Percentiles rank a stretch among this genome's conserved stretches.
Evolutionary conservation across 345 rosid genomes (phyloP).

Genomic region (Citrus cavaleriei): DNA sequence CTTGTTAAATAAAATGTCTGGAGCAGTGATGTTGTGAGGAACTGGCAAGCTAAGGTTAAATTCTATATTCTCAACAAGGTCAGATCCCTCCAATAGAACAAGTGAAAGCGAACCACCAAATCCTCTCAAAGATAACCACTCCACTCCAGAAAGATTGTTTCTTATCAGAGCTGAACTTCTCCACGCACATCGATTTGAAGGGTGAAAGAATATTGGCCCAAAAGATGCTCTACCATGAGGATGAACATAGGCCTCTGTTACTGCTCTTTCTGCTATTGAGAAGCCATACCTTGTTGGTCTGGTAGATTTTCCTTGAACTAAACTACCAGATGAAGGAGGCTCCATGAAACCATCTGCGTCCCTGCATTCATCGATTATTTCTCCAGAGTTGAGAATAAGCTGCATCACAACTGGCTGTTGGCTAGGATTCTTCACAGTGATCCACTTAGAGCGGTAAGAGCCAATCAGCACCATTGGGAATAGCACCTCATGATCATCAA

Average conservation of each 20-base stretch:
- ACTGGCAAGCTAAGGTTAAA: slow-evolving; percentile 42
- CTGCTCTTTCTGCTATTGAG: slow-evolving; percentile 45
- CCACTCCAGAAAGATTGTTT: slow-evolving; percentile 75
- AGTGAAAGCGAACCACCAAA: slow-evolving; percentile 52
- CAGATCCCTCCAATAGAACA: slow-evolving; percentile 46
- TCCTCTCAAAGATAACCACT: slow-evolving; percentile 68
- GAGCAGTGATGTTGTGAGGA: slow-evolving; percentile 37
- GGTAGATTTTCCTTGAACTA: slow-evolving; percentile 18
- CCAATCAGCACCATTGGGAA: slow-evolving; percentile 54
- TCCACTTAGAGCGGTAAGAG: slow-evolving; percentile 44
- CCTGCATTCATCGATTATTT: slow-evolving; percentile 54
- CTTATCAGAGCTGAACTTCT: slow-evolving; percentile 62
- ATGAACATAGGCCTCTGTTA: slow-evolving; percentile 51
- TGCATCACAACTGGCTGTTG: slow-evolving; percentile 63
- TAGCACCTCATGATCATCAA: slow-evolving; percentile 44
- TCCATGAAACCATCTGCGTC: slow-evolving; percentile 27
- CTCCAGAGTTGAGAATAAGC: slow-evolving; percentile 60
- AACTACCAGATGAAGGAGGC: slow-evolving; percentile 24
- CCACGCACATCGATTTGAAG: slow-evolving; percentile 62
- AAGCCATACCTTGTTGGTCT: slow-evolving; percentile 39
- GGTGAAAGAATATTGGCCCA: slow-evolving; percentile 64
- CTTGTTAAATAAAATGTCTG: slow-evolving; percentile 24
- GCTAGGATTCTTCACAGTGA: slow-evolving; percentile 69
- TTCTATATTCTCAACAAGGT: slow-evolving; percentile 48
- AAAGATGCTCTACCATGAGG: slow-evolving; percentile 51